Percentiles rank a stretch among this genome's conserved stretches.
Evolutionary conservation across 495 filamentous ascomycete genomes (phyloP).

Genomic region (Thozetella sp.): DNA sequence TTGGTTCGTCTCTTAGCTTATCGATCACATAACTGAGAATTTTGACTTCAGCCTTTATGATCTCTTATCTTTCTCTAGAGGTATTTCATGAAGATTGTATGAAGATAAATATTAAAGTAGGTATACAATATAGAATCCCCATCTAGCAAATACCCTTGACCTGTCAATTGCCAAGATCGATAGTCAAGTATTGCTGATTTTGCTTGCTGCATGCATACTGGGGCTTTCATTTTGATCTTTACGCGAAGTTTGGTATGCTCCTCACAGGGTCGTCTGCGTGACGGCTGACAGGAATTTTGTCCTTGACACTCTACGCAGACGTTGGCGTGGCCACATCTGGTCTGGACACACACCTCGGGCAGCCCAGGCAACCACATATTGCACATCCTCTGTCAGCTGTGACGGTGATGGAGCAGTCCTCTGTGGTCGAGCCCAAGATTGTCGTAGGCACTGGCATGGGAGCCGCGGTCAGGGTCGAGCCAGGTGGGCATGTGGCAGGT

Average conservation of each 20-base stretch:
- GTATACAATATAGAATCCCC: background rate
- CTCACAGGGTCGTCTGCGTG: background rate
- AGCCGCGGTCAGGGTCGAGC: background rate
- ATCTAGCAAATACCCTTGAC: background rate
- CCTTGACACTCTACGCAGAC: background rate
- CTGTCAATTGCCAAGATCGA: background rate
- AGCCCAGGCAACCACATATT: background rate
- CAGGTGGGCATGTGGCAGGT: background rate
- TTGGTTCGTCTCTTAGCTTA: background rate
- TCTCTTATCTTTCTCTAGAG: background rate
- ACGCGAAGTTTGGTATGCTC: background rate
- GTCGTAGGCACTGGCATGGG: background rate
- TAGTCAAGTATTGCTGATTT: background rate
- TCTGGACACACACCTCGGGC: background rate
- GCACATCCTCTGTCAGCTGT: background rate
- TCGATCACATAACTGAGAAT: background rate
- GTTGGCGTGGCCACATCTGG: background rate
- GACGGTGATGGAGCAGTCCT: background rate
- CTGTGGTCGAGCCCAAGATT: background rate
- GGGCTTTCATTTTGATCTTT: background rate
- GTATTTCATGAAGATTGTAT: background rate
- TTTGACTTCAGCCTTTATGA: background rate
- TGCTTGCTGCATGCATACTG: background rate
- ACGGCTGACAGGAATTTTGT: background rate
- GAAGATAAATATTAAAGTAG: background rate